Base-by-base conservation (phyloP, 768 basidiomycete genomes). In the Lactifluus volemus region DNA sequence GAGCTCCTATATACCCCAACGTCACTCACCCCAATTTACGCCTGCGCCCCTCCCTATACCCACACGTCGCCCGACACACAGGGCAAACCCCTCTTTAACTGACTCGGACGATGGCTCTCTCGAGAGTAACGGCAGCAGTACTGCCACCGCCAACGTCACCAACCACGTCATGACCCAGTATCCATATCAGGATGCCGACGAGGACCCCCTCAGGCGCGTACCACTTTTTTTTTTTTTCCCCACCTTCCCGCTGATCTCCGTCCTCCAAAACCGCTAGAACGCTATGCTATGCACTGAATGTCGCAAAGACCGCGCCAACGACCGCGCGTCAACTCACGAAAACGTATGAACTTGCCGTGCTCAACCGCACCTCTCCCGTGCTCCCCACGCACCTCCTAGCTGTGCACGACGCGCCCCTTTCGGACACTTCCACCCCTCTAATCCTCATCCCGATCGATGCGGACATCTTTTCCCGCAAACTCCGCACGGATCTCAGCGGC, bases 301-400 rank as follows among this genome's bases (percentile, higher is more conserved):
- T 63, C 44, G 49, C 52, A 19, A 42, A 34, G 51, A 55, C 55
- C 11, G 42, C 58, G 47, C 61, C 63, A 19, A 47, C 39, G 5
- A 59, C 47, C 17, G 53, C 59, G 19, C 38, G 17, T 47, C 42
- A 47, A 25, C 64, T 65, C 50, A 58, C 44, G 53, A 53, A 62
- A 14, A 39, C 55, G 32, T 32, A 63, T 51, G 63, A 61, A 53
- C 59, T 66, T 41, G 47, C 58, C 41, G 56, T 63, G 41, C 55
- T 51, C 45, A 11, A 52, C 15, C 59, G 50, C 50, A 30, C 50
- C 17, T 51, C 58, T 2, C 50, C 34, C 25, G 34, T 39, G 15
- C 55, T 51, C 39, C 63, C 58, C 55, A 49, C 65, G 5, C 50
- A 63, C 47, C 36, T 64, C 55, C 55, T 58, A n/a, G 65, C 59